Conservation (phyloP, 2,329 filamentous ascomycete species). For the Curvularia sp. region DNA sequence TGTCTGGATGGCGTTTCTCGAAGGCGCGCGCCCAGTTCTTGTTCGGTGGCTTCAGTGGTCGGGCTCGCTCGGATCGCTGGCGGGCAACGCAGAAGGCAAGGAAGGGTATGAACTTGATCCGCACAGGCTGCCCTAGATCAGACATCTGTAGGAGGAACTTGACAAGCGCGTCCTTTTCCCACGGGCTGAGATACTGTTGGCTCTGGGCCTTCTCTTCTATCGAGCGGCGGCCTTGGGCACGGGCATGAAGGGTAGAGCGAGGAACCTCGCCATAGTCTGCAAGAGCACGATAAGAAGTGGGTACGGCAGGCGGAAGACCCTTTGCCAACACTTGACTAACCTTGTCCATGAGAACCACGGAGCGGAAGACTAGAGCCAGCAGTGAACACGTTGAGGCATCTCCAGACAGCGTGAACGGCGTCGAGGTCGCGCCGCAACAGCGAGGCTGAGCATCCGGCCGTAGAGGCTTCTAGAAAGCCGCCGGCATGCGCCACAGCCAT, state of each 20-base stretch:
- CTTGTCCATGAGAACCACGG: slow-evolving; percentile 1
- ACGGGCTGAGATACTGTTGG: slow-evolving; percentile 39
- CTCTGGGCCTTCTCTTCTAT: slow-evolving; percentile 37
- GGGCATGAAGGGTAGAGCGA: slow-evolving; percentile 17
- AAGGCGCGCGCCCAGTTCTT: too few species aligned
- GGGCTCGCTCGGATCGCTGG: slow-evolving; percentile 13
- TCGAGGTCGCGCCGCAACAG: slow-evolving; percentile 4
- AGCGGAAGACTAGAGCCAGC: background rate
- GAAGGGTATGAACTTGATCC: slow-evolving; percentile 27
- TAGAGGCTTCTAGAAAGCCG: slow-evolving; percentile 2
- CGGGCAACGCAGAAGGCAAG: slow-evolving; percentile 23
- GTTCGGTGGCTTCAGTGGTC: background rate
- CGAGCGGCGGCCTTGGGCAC: slow-evolving; percentile 35
- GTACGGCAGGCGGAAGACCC: slow-evolving; percentile 1
- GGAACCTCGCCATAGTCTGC: slow-evolving; percentile 7
- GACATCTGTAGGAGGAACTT: slow-evolving; percentile 26
- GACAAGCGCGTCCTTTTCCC: slow-evolving; percentile 39
- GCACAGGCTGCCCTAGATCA: slow-evolving; percentile 23
- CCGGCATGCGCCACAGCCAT: background rate
- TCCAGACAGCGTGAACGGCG: slow-evolving; percentile 1
- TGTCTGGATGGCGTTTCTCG: slow-evolving; percentile 20
- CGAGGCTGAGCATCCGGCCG: slow-evolving; percentile 14
- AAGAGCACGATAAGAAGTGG: slow-evolving; percentile 3
- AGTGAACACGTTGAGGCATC: background rate
- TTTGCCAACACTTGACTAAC: slow-evolving; percentile 2